Percentiles rank a stretch among this genome's conserved stretches.
Conservation (phyloP, 2,329 filamentous ascomycete genomes). For the Tolypocladium ophioglossoides region DNA sequence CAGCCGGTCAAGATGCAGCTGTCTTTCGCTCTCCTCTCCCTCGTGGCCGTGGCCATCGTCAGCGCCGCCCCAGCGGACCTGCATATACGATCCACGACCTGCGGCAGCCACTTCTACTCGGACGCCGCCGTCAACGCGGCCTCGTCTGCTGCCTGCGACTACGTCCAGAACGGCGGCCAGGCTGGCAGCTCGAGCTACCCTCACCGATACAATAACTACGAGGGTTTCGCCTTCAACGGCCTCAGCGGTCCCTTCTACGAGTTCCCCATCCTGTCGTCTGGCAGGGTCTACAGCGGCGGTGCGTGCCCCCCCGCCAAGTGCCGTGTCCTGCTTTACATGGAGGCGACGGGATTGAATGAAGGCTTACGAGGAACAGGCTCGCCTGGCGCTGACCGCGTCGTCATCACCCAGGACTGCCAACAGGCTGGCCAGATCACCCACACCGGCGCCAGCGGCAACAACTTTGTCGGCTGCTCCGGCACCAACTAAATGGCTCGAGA, state of each 20-base stretch:
- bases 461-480: slow-evolving; percentile 51
- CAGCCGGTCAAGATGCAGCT: slow-evolving; percentile 13
- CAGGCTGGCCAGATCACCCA: slow-evolving; percentile 59
- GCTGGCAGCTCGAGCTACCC: slow-evolving; percentile 23
- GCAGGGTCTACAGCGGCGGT: slow-evolving; percentile 24
- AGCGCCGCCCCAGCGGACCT: slow-evolving; percentile 15
- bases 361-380: slow-evolving; percentile 12
- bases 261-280: slow-evolving; percentile 23
- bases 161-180: slow-evolving; percentile 10
- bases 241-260: slow-evolving; percentile 25
- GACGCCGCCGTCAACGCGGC: slow-evolving; percentile 16
- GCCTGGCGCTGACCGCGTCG: slow-evolving; percentile 57
- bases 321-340: too few relatives aligned
- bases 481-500: slow-evolving; percentile 5
- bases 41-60: slow-evolving; percentile 15
- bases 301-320: slow-evolving; percentile 7
- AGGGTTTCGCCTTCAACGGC: slow-evolving; percentile 24
- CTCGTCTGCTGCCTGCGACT: slow-evolving; percentile 14
- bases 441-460: slow-evolving; percentile 56
- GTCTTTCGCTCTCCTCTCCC: slow-evolving; percentile 14
- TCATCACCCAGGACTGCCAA: slow-evolving; percentile 41
- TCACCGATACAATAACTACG: slow-evolving; percentile 27
- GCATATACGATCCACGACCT: slow-evolving; percentile 14
- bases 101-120: slow-evolving; percentile 19
- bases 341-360: neutral